Evolutionary conservation across 2,329 filamentous ascomycete genomes (phyloP).

Genomic region (Plectosphaerella cucumerina): DNA sequence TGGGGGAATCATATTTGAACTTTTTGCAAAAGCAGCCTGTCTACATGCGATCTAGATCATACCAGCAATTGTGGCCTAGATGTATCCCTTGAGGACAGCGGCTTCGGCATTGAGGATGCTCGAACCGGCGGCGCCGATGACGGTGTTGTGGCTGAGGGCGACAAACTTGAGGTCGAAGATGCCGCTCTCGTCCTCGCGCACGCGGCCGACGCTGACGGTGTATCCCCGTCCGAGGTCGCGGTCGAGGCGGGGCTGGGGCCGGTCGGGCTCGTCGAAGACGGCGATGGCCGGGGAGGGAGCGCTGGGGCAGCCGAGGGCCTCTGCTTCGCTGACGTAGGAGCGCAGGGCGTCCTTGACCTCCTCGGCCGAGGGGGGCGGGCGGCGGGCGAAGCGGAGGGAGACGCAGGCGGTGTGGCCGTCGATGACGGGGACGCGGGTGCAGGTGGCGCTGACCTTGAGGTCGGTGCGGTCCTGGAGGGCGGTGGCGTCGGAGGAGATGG

Average conservation of each 20-base stretch:
- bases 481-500: slow-evolving; percentile 65
- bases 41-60: no score
- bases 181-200: slow-evolving; percentile 79
- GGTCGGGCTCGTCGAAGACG: slow-evolving; percentile 84
- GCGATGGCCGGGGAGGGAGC: slow-evolving; percentile 78
- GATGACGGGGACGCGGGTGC: slow-evolving; percentile 90
- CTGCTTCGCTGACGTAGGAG: slow-evolving; percentile 76
- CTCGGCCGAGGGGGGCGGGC: slow-evolving; percentile 69
- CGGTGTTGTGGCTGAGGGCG: slow-evolving; percentile 80
- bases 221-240: slow-evolving; percentile 82
- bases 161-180: slow-evolving; percentile 96
- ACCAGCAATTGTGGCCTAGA: slow-evolving; percentile 39
- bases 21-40: not conserved
- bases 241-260: slow-evolving; percentile 88
- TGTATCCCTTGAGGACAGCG: slow-evolving; percentile 81
- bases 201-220: slow-evolving; percentile 82
- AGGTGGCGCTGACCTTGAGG: slow-evolving; percentile 78
- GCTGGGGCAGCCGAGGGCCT: slow-evolving; percentile 79
- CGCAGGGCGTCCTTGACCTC: slow-evolving; percentile 76
- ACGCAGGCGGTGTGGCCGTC: slow-evolving; percentile 97
- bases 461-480: slow-evolving; percentile 71
- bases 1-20: not conserved
- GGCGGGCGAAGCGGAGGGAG: slow-evolving; percentile 73
- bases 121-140: slow-evolving; percentile 93
- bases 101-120: slow-evolving; percentile 94